phyloP scores from a whole-genome alignment of 2,329 filamentous ascomycete genomes.

The Pochonia chlamydosporia region DNA sequence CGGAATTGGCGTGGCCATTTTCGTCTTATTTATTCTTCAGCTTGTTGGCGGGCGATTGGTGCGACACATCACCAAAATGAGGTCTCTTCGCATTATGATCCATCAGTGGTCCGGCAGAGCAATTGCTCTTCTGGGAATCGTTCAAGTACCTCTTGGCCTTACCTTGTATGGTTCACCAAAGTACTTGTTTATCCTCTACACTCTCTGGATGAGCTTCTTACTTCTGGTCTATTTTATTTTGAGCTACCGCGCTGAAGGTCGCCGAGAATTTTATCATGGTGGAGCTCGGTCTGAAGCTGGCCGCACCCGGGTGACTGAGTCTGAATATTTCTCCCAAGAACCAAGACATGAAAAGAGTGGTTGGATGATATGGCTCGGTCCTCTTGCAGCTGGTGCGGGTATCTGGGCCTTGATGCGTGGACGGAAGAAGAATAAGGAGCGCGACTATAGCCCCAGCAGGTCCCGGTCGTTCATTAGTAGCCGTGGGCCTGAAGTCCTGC shows the following conservation, averaged over 20 bases:
- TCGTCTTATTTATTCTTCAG: slow-evolving; percentile 66
- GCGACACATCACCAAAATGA: slow-evolving; percentile 41
- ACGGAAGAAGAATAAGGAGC: slow-evolving; percentile 34
- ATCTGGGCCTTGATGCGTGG: slow-evolving; percentile 39
- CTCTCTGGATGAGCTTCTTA: slow-evolving; percentile 69
- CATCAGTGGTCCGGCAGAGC: slow-evolving; percentile 84
- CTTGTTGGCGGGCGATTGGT: slow-evolving; percentile 64
- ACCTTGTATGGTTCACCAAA: slow-evolving; percentile 89
- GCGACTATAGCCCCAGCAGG: slow-evolving; percentile 35
- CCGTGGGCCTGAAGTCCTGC: slow-evolving; percentile 42
- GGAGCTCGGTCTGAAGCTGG: slow-evolving; percentile 49
- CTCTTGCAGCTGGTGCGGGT: slow-evolving; percentile 47
- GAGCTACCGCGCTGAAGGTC: slow-evolving; percentile 59
- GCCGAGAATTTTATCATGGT: slow-evolving; percentile 48
- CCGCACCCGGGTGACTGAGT: slow-evolving; percentile 32
- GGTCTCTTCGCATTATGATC: slow-evolving; percentile 53
- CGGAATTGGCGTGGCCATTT: slow-evolving; percentile 75
- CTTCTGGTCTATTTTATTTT: slow-evolving; percentile 74
- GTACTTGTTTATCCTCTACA: slow-evolving; percentile 77
- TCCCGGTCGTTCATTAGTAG: slow-evolving; percentile 29
- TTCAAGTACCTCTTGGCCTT: slow-evolving; percentile 82
- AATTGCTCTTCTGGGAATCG: slow-evolving; percentile 74
- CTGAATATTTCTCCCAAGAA: slow-evolving; percentile 32
- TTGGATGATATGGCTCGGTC: slow-evolving; percentile 42
- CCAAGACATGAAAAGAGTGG: slow-evolving; percentile 25